phyloP scores from a whole-genome alignment of 192 early-diverging fungal genomes.

The Dispira parvispora region DNA sequence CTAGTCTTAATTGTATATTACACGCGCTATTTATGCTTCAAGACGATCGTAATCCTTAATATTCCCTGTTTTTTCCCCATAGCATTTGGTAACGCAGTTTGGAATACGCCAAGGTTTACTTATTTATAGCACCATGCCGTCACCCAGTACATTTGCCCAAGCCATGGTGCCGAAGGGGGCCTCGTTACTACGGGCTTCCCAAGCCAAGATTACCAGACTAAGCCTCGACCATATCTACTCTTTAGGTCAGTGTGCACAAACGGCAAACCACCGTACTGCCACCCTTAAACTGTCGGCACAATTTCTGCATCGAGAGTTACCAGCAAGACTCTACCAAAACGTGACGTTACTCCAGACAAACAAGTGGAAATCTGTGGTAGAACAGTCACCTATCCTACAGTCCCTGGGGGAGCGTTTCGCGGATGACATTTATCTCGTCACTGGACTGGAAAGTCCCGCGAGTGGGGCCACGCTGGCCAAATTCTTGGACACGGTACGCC shows the following conservation, averaged over 20 bases:
- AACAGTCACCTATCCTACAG: slow-evolving; percentile 23
- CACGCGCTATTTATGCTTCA: too few species aligned
- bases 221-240: slow-evolving; percentile 6
- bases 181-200: neutral
- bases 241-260: neutral
- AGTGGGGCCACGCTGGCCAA: slow-evolving; percentile 20
- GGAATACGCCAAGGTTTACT: too few species aligned
- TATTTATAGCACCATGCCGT: too few species aligned
- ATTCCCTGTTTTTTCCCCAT: too few species aligned
- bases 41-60: too few species aligned
- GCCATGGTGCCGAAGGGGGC: too few species aligned
- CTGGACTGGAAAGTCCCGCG: slow-evolving; percentile 15
- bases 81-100: too few species aligned
- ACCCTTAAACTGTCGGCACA: slow-evolving; percentile 26
- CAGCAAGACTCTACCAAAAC: slow-evolving; percentile 37
- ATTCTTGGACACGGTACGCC: slow-evolving; percentile 23
- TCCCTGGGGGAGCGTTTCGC: slow-evolving; percentile 30
- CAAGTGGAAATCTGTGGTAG: slow-evolving; percentile 25
- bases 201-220: slow-evolving; percentile 1
- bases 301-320: slow-evolving; percentile 37
- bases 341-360: slow-evolving; percentile 27
- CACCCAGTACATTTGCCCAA: too few species aligned
- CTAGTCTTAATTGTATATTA: too few species aligned
- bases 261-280: too few species aligned
- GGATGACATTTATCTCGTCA: slow-evolving; percentile 29